phyloP scores from a whole-genome alignment of 345 rosid species.

The Erysimum cheiranthoides region DNA sequence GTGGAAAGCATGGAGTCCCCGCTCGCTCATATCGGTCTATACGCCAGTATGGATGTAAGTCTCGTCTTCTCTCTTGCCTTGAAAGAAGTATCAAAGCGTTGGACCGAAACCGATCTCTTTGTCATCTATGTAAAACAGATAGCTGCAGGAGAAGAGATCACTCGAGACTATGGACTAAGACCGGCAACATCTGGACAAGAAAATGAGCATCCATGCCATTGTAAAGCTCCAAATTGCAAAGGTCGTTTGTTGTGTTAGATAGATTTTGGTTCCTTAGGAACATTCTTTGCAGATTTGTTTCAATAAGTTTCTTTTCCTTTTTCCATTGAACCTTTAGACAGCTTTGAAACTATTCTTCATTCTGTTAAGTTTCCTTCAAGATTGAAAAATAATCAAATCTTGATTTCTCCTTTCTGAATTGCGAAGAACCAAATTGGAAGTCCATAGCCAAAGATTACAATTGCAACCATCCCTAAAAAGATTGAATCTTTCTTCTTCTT shows the following conservation, averaged over 20 bases:
- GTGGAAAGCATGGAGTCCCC: slow-evolving; percentile 87
- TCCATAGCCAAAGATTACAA: slow-evolving; percentile 61
- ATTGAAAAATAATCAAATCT: slow-evolving; percentile 40
- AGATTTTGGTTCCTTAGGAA: slow-evolving; percentile 30
- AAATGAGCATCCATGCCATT: slow-evolving; percentile 60
- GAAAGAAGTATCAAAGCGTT: slow-evolving; percentile 1
- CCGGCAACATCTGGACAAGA: slow-evolving; percentile 61
- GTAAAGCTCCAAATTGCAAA: slow-evolving; percentile 71
- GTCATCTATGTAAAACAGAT: slow-evolving; percentile 63
- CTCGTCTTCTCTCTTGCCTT: slow-evolving; percentile 23
- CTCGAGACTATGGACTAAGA: slow-evolving; percentile 63
- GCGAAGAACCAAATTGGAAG: slow-evolving; percentile 65
- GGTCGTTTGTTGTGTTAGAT: slow-evolving; percentile 71
- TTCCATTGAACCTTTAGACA: slow-evolving; percentile 16
- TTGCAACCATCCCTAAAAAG: slow-evolving; percentile 59
- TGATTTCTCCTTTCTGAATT: slow-evolving; percentile 53
- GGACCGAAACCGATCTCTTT: not conserved
- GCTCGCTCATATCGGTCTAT: slow-evolving; percentile 85
- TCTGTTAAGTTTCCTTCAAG: not conserved
- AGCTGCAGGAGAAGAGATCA: slow-evolving; percentile 88
- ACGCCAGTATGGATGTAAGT: slow-evolving; percentile 91
- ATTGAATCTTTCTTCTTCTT: slow-evolving; percentile 21
- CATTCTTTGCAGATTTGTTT: slow-evolving; percentile 42
- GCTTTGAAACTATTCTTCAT: slow-evolving; percentile 16
- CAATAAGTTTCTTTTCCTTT: not conserved